Base-by-base conservation (phyloP, 2,329 filamentous ascomycete species). In the Hyphodiscus sp. region DNA sequence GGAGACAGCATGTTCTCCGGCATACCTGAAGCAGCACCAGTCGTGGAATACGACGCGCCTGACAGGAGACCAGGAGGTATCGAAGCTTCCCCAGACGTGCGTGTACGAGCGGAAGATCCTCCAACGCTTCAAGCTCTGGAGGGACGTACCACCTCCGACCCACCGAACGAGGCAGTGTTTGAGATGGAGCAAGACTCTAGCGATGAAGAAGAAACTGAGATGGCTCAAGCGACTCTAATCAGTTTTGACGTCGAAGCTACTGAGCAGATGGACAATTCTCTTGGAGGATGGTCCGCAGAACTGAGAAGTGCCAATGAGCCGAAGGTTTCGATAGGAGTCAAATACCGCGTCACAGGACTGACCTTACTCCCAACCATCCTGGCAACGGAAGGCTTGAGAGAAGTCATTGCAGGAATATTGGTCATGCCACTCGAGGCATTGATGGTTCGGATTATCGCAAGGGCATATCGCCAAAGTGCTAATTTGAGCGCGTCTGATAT, bases 181-280 rank as follows among this genome's bases (percentile, higher is more conserved):
- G 60, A 60, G 19, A 49, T 52, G 29, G 58, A 59, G 41, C 57
- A 61, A 9, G 63, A 65, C 29, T 62, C 61, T 2, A 60, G 54
- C 45, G 62, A 63, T 18, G 63, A 64, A 15, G 67, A 68, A 18
- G 67, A 69, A 48, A 58, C 60, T 18, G 67, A 68, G 41, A 46
- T 63, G 16, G 51, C 60, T 8, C 65, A 67, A 47, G 57, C 66
- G 13, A 65, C 65, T 2, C 51, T 69, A 16, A 68, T 69, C 15
- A 67, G 64, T 26, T 68, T 69, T 52, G 66, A 69, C 54, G 66
- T 69, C 1, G 65, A 69, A 50, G 58, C 65, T 20, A 60, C 61
- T n/a, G 45, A 51, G 19, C 11, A 45, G 19, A 41, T 41, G 16
- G 63, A 65, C 43, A 50, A 58, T 16, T 51, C 59, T 9, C 50